Evolutionary conservation across 257 asterid genomes (phyloP), one percentile per base, ranked within the genome.

Genomic region (Solanum megistacrolobum): DNA sequence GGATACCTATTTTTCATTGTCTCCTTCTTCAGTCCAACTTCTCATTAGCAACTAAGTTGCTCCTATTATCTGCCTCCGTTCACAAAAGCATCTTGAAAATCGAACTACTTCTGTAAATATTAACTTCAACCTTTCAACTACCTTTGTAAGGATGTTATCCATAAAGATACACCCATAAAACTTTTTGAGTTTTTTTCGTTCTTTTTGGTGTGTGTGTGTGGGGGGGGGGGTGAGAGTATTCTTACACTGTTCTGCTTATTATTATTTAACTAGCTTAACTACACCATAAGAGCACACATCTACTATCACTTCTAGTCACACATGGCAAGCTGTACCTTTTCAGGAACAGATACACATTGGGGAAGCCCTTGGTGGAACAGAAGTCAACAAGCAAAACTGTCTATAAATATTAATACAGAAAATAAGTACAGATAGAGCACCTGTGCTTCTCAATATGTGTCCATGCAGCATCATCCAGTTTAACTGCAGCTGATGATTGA

Each of bases 361-460:
- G 66, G 32, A 46, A 81, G 34, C 81, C 60, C 25, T 60, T 60
- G 86, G 71, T 21, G 35, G 32, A 72, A 78, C 69, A 82, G 29
- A 73, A 73, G 46, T 35, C 48, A 73, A 73, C 48, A 34, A 20
- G 11, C 16, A 68, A 83, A 74, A 35, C 65, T 86, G 76, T 18
- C 65, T 52, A 79, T 20, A 35, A 60, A 36, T 55, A 69, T 41
- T 52, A 46, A 48, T 48, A 46, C 9, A 11, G 29, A 18, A 81
- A 81, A 18, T 29, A 23, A 29, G 27, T 81, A 48, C 16, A 81
- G 20, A 29, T 16, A 18, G 69, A 46, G 31, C 91, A 97, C 99
- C 98, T 93, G 91, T 97, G 98, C 91, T 94, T 97, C 38, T 94
- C 97, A 89, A 96, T 96, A 87, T 92, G 98, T 89, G 91, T 91